Evolutionary conservation across 2,329 filamentous ascomycete species (phyloP), one percentile per base, ranked within the genome.

Genomic region (Fusarium xyrophilum): DNA sequence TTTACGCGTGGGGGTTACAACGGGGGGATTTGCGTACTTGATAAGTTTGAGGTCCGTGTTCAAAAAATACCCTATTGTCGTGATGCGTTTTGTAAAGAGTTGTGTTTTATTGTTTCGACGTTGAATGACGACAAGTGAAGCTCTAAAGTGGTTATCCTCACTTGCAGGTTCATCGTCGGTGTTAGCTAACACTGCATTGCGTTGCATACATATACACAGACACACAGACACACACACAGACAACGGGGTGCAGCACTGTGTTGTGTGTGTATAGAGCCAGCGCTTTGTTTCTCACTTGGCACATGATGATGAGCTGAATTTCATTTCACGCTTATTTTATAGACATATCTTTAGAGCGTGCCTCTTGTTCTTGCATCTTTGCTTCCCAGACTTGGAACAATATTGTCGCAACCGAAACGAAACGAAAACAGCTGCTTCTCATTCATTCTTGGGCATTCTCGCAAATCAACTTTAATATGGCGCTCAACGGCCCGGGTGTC

Each of bases 401-500:
- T n/a, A n/a, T n/a, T n/a, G n/a, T n/a, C n/a, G n/a, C n/a, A n/a
- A n/a, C n/a, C n/a, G n/a, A n/a, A n/a, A n/a, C n/a, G n/a, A n/a
- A 35, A 15, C 32, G 38, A 65, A n/a, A 30, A 28, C 6, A 21
- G 13, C 30, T 10, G 7, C 21, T 12, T 36, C 38, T 36, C 32
- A 21, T 15, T 4, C 55, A 19, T 14, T 10, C 1, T 43, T 43
- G 21, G 6, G 6, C 4, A 13, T 17, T 27, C 15, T 10, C 3
- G 15, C 5, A 17, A 30, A 23, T 23, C 36, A 3, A 27, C 30
- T 30, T 50, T 35, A 28, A 35, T 39, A 77, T 77, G 75, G 66
- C 72, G 33, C 56, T 77, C 53, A 75, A 78, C 48, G 64, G 53
- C 7, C 30, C 71, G 7, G 73, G 73, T n/a, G 69, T 73, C 11